These are phyloP conservation scores for Umbelopsis ramanniana DNA, from an alignment of 192 early-diverging fungal species.

Conservation along the genomic window DNA sequence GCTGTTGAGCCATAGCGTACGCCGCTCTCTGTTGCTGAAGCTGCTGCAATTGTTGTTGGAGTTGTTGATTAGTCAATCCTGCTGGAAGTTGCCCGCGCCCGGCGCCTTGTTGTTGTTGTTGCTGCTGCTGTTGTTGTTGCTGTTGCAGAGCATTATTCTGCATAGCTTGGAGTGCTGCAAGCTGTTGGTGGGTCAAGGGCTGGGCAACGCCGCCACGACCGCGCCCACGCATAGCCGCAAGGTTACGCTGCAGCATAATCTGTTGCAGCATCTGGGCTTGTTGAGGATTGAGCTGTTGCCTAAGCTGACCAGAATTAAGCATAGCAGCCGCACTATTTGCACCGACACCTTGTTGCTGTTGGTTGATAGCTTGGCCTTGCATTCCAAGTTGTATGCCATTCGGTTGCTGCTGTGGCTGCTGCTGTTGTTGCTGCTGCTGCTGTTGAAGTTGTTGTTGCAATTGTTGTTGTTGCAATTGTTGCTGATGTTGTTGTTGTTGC, in stretches of 20 bases:
- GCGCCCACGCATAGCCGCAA: conserved; percentile 28
- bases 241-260: conserved; percentile 30
- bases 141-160: conserved; percentile 18
- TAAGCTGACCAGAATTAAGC: conserved; percentile 19
- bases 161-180: conserved; percentile 24
- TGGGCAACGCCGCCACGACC: conserved; percentile 29
- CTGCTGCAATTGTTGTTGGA: conserved; percentile 22
- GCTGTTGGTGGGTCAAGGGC: conserved; percentile 35
- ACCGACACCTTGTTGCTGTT: conserved; percentile 19
- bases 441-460: conserved; percentile 28
- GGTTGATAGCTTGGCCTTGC: neutral
- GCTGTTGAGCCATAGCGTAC: conserved; percentile 8
- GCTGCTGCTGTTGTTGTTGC: neutral
- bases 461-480: conserved; percentile 10
- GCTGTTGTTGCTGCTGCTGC: conserved; percentile 20
- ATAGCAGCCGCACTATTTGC: conserved; percentile 13
- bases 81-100: conserved; percentile 11
- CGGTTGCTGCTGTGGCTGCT: conserved; percentile 9
- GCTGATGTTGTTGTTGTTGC: conserved; percentile 28
- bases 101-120: neutral
- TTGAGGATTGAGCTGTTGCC: conserved; percentile 26
- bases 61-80: conserved; percentile 16
- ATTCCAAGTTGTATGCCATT: neutral
- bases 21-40: conserved; percentile 7
- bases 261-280: conserved; percentile 26